These are phyloP conservation scores for Protea cynaroides DNA, from an alignment of 164 flowering plant species.

Conservation along the genomic window DNA sequence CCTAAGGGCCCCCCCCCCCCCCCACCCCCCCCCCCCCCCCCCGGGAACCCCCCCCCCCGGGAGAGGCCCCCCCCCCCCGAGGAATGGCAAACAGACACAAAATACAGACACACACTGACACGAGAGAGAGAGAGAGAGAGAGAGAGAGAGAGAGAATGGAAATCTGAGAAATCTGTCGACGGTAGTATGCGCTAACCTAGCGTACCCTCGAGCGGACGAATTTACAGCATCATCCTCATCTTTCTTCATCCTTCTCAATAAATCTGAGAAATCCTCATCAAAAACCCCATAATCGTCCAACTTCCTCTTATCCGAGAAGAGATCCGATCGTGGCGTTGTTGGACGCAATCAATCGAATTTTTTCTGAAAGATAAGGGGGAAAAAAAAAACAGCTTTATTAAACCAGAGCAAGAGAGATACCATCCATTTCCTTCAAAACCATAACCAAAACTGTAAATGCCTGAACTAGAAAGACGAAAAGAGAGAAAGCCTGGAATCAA, in stretches of 20 bases:
- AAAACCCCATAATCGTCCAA: slow-evolving; percentile 34
- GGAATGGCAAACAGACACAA: slow-evolving; percentile 9
- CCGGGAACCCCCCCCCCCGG: too few relatives aligned
- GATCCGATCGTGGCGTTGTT: slow-evolving; percentile 21
- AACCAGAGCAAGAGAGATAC: neutral
- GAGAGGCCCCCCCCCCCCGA: too few relatives aligned
- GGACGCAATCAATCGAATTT: slow-evolving; percentile 5
- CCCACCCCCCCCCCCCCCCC: too few relatives aligned
- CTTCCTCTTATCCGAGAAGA: slow-evolving; percentile 41
- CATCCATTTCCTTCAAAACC: neutral
- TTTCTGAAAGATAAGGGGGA: slow-evolving; percentile 7
- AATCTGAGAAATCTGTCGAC: too few relatives aligned
- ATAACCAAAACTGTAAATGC: too few relatives aligned
- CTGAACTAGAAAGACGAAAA: too few relatives aligned
- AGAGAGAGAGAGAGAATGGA: neutral
- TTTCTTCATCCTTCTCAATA: slow-evolving; percentile 33
- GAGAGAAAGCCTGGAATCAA: too few relatives aligned
- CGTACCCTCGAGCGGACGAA: neutral
- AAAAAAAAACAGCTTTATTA: neutral
- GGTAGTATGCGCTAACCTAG: neutral
- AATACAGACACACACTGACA: slow-evolving; percentile 25
- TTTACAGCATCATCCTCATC: slow-evolving; percentile 19
- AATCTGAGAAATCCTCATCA: slow-evolving; percentile 23
- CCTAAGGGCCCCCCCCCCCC: too few relatives aligned
- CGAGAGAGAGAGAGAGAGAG: slow-evolving; percentile 18